Evolutionary conservation across 768 basidiomycete species (phyloP).

Genomic region (Brasilioporus rufonigricans): DNA sequence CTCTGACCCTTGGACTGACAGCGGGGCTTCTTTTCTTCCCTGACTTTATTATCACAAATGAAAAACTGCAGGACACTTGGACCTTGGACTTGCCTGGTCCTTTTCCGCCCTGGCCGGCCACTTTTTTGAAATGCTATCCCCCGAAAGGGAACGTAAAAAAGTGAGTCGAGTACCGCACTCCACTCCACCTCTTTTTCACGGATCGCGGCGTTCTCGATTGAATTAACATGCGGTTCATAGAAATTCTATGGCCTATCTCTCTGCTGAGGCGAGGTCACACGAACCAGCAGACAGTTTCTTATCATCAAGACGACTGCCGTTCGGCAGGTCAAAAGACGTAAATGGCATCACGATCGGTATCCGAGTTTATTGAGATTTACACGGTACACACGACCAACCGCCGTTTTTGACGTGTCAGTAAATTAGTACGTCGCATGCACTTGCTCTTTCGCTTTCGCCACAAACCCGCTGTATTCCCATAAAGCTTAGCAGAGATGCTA

Average conservation of each 20-base stretch:
- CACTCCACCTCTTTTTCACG: neutral
- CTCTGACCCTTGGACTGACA: neutral
- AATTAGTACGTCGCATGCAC: neutral
- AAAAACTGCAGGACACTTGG: conserved; percentile 10
- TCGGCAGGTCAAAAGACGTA: conserved; percentile 19
- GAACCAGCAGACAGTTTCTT: neutral
- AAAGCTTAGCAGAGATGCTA: neutral
- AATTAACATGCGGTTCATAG: conserved; percentile 4
- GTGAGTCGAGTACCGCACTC: conserved; percentile 9
- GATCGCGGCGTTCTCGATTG: conserved; percentile 6
- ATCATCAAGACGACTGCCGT: conserved; percentile 2
- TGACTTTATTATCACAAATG: conserved; percentile 15
- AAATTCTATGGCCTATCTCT: neutral
- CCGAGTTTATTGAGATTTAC: conserved; percentile 2
- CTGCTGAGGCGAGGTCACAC: conserved; percentile 1
- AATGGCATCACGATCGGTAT: conserved; percentile 1
- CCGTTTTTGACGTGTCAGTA: conserved; percentile 3
- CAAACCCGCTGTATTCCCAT: neutral
- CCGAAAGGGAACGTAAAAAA: conserved; percentile 18
- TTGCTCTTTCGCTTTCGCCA: conserved; percentile 1
- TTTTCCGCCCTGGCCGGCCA: neutral
- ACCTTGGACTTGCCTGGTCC: too few relatives aligned
- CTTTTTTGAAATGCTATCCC: neutral
- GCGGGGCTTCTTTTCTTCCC: conserved; percentile 22
- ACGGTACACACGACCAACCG: neutral